Percentiles rank a stretch among this genome's conserved stretches.
phyloP scores from a whole-genome alignment of 2,329 filamentous ascomycete species.

The Ophiostoma ips region DNA sequence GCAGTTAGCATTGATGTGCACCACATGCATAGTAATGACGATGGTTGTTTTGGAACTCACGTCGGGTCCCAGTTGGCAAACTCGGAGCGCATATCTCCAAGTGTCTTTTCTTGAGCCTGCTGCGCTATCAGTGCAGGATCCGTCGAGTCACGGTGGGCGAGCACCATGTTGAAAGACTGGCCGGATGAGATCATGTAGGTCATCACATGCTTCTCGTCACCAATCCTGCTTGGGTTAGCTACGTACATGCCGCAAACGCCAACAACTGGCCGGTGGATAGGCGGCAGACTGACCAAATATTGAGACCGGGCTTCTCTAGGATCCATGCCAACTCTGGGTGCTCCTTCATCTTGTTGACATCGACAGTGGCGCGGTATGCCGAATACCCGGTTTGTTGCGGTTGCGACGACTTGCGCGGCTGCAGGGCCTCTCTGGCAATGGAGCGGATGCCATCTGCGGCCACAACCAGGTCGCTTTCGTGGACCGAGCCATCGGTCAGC shows the following conservation, averaged over 20 bases:
- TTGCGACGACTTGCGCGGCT: slow-evolving; percentile 7
- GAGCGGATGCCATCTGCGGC: slow-evolving; percentile 25
- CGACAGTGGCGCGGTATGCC: slow-evolving; percentile 27
- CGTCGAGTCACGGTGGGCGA: slow-evolving; percentile 26
- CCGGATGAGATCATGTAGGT: slow-evolving; percentile 29
- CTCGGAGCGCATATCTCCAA: slow-evolving; percentile 21
- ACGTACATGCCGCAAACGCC: too few relatives aligned
- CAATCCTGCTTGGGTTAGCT: slow-evolving; percentile 20
- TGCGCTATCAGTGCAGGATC: slow-evolving; percentile 15
- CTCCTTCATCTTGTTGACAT: slow-evolving; percentile 22
- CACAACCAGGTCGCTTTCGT: slow-evolving; percentile 21
- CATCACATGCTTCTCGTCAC: slow-evolving; percentile 30
- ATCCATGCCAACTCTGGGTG: slow-evolving; percentile 26
- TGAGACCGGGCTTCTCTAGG: slow-evolving; percentile 24
- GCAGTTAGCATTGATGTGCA: not conserved
- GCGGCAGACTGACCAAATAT: slow-evolving; percentile 22
- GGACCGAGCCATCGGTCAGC: slow-evolving; percentile 2
- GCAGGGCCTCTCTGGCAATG: slow-evolving; percentile 14
- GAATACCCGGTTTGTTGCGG: slow-evolving; percentile 23
- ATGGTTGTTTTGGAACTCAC: slow-evolving; percentile 15
- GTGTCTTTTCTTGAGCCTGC: slow-evolving; percentile 9
- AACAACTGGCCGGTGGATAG: not conserved
- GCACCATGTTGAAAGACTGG: slow-evolving; percentile 31
- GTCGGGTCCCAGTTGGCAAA: slow-evolving; percentile 22
- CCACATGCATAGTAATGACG: not conserved